Conservation (phyloP, 345 rosid genomes). For the Luvunga scandens region DNA sequence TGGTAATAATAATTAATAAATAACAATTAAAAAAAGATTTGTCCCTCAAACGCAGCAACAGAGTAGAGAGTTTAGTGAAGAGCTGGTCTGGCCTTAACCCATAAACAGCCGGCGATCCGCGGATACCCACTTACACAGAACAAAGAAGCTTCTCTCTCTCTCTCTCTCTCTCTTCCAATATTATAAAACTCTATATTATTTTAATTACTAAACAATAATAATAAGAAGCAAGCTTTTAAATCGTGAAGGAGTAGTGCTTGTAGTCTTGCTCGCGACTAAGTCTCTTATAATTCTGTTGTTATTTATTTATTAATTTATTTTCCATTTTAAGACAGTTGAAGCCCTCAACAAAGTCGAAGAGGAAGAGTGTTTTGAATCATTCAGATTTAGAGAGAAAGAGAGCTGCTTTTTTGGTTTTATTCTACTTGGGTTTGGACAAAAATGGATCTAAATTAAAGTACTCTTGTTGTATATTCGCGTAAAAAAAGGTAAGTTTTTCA, state of each 20-base stretch:
- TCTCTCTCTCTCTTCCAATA: neutral
- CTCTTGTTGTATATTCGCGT: neutral
- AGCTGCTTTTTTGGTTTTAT: neutral
- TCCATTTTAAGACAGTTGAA: conserved; percentile 10
- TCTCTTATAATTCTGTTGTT: conserved; percentile 8
- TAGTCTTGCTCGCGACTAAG: conserved; percentile 45
- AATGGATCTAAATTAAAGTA: neutral
- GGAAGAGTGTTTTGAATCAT: conserved; percentile 1
- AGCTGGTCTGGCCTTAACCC: neutral
- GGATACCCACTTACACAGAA: neutral
- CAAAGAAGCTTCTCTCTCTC: neutral
- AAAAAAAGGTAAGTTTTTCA: conserved; percentile 13
- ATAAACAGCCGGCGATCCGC: conserved; percentile 2
- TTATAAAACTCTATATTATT: neutral
- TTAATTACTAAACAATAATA: neutral
- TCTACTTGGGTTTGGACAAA: neutral
- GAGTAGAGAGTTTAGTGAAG: neutral
- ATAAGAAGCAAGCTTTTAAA: neutral
- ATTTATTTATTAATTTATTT: too few species aligned
- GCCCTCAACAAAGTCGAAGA: neutral
- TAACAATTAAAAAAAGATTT: neutral
- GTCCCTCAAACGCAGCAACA: neutral
- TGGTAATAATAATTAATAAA: neutral
- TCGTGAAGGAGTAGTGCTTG: conserved; percentile 34
- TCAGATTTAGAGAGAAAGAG: neutral